Evolutionary conservation across 2,329 filamentous ascomycete species (phyloP).

Genomic region (Sporothrix luriei): DNA sequence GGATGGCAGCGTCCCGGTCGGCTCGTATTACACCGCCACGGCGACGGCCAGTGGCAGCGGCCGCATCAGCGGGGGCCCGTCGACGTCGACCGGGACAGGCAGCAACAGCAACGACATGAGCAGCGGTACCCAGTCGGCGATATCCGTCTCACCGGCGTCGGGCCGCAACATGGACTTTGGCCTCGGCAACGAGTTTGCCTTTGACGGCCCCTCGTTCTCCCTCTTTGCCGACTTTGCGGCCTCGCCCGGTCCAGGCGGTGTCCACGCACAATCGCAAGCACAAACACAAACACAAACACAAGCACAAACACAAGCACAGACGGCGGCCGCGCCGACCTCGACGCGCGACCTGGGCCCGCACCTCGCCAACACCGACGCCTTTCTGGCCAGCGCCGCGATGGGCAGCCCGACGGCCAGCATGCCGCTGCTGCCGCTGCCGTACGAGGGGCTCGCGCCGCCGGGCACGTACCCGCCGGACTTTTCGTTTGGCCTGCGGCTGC

Average conservation of each 20-base stretch:
- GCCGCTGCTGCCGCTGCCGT: constrained; percentile 33
- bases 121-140: constrained; percentile 24
- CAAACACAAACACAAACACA: neutral
- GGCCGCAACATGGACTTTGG: constrained; percentile 26
- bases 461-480: constrained; percentile 63
- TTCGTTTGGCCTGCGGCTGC: constrained; percentile 70
- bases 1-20: neutral
- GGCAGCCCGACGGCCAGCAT: constrained; percentile 33
- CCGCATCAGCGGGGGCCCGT: too few species aligned
- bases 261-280: too few species aligned
- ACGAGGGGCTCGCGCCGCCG: constrained; percentile 48
- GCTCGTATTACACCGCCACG: neutral
- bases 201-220: constrained; percentile 8
- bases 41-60: neutral
- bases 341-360: constrained; percentile 19
- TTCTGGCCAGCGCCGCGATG: constrained; percentile 35
- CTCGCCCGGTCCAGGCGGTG: neutral
- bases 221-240: constrained; percentile 14
- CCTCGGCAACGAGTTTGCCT: neutral
- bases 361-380: constrained; percentile 22
- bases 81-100: neutral
- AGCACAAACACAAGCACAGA: neutral
- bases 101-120: neutral
- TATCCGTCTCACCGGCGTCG: constrained; percentile 31
- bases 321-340: constrained; percentile 30